Base-by-base conservation (phyloP, 73 alveolate genomes). In the Tetrahymena borealis region DNA sequence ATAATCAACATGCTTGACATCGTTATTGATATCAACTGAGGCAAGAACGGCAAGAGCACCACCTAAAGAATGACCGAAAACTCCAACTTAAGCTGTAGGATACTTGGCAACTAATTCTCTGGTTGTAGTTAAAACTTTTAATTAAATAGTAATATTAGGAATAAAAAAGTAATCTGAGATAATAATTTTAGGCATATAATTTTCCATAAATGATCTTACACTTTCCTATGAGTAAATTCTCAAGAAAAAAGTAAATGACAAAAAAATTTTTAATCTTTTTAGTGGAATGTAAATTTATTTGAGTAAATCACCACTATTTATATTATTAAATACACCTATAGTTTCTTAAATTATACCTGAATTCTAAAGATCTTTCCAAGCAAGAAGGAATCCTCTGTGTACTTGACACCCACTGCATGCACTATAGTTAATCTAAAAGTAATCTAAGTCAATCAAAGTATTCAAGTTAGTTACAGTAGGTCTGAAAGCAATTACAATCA, bases 1-100 rank as follows among this genome's bases (percentile, higher is more conserved):
- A 33, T 93, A 42, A 41, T 93, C 95, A 12, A 93, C 78, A 32
- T 79, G 90, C 28, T 39, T 79, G 31, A 91, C 95, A 13, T 79
- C 40, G 24, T 42, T 93, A 18, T 35, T 90, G 15, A 85, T 38
- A 1, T 93, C 93, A 0, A 93, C 90, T 39, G 95, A 90, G 13
- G 93, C 91, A 91, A 93, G 39, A 79, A 38, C 90, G n/a, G 95
- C 95, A 10, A 93, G 41, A 32, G 96, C 96, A 13, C 96, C 96
- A 32, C 96, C 96, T 28, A 94, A 60, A 1, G 94, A 91, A 78
- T 94, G 96, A 9, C 96, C 96, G 24, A 94, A 38, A 24, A 94
- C 60, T 60, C 91, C 78, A 18, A 91, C 15, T 40, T 91, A 32
- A 7, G 91, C 90, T 12, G 36, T 78, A 32, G 96, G 96, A 33